These are phyloP conservation scores for Medicago arabica DNA, from an alignment of 306 rosid species.

Conservation along the genomic window DNA sequence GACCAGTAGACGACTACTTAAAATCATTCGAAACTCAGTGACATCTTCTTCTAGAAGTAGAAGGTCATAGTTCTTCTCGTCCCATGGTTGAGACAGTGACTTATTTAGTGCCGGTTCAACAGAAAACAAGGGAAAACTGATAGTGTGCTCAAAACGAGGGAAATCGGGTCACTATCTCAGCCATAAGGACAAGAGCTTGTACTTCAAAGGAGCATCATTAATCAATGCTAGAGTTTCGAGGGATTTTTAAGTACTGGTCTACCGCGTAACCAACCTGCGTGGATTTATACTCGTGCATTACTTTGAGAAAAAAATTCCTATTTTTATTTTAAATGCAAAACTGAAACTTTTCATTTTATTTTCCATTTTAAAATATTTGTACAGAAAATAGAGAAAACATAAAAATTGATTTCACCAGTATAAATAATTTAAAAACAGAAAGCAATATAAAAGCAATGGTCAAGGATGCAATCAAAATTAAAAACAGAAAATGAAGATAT, in stretches of 20 bases:
- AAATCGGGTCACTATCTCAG: neutral
- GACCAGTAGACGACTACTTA: too few species aligned
- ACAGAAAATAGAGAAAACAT: neutral
- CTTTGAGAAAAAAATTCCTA: neutral
- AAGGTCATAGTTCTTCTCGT: neutral
- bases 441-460: neutral
- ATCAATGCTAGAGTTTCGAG: too few species aligned
- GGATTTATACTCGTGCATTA: neutral
- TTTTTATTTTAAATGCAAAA: neutral
- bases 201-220: neutral
- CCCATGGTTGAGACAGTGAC: neutral
- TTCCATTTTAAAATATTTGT: neutral
- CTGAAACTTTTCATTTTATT: neutral
- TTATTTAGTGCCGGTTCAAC: neutral
- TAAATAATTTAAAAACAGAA: neutral
- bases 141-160: too few species aligned
- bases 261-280: too few species aligned
- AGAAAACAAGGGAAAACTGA: too few species aligned
- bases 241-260: too few species aligned
- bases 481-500: neutral
- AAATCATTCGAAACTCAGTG: neutral
- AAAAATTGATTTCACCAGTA: too few species aligned
- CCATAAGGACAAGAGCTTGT: neutral
- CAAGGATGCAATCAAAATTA: neutral
- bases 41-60: neutral